Evolutionary conservation across 495 filamentous ascomycete species (phyloP).

Genomic region (Hyaloscypha variabilis): DNA sequence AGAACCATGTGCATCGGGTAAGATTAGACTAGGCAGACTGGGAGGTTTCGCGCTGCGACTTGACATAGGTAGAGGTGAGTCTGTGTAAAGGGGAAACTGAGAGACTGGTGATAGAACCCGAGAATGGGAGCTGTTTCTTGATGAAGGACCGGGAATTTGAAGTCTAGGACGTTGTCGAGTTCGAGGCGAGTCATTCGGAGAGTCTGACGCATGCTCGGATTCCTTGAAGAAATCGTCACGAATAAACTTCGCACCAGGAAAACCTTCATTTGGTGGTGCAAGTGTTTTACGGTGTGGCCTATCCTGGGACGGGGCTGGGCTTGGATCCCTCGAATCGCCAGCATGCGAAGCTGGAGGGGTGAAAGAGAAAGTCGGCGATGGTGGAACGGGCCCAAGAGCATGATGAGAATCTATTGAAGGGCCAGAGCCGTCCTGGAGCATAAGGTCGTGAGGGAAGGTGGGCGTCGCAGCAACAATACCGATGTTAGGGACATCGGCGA

Average conservation of each 20-base stretch:
- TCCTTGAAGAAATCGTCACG: conserved; percentile 20
- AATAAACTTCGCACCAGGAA: conserved; percentile 30
- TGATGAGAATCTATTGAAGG: background rate
- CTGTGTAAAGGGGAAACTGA: conserved; percentile 33
- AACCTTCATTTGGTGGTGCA: conserved; percentile 29
- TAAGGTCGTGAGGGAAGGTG: conserved; percentile 17
- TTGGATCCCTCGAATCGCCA: conserved; percentile 23
- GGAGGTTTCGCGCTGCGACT: conserved; percentile 26
- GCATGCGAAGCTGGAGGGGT: conserved; percentile 44
- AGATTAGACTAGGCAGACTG: conserved; percentile 31
- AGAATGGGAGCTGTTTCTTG: conserved; percentile 28
- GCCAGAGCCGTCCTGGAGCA: background rate
- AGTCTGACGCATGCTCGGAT: background rate
- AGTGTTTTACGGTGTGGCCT: conserved; percentile 21
- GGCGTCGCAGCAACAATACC: conserved; percentile 31
- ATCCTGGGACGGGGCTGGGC: conserved; percentile 27
- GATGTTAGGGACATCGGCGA: conserved; percentile 29
- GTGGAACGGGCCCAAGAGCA: conserved; percentile 16
- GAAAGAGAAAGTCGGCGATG: conserved; percentile 36
- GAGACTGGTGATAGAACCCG: conserved; percentile 24
- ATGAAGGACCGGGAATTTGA: conserved; percentile 27
- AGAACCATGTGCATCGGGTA: conserved; percentile 32
- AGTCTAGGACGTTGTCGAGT: conserved; percentile 30
- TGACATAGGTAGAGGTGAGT: conserved; percentile 33
- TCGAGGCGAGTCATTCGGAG: conserved; percentile 39